phyloP scores from a whole-genome alignment of 2,329 filamentous ascomycete genomes.

The Beauveria australis region DNA sequence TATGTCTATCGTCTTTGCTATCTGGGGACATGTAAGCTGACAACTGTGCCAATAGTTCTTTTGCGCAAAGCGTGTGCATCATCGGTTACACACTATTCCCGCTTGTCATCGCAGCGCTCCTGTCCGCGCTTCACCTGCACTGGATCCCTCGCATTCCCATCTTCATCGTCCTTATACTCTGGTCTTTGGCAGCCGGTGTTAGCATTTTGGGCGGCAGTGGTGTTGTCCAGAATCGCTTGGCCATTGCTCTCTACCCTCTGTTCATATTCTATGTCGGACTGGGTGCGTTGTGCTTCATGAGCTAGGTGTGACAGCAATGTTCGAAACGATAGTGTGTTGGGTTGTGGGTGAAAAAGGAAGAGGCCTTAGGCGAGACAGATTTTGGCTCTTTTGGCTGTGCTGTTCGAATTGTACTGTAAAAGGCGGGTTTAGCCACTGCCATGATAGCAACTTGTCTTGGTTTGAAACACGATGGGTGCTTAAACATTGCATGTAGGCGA shows the following conservation, averaged over 20 bases:
- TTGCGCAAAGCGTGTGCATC: slow-evolving; percentile 94
- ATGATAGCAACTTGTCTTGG: neutral
- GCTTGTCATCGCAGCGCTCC: slow-evolving; percentile 81
- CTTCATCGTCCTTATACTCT: slow-evolving; percentile 78
- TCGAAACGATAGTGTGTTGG: neutral
- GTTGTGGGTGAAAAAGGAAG: neutral
- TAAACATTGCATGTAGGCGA: neutral
- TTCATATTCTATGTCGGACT: slow-evolving; percentile 92
- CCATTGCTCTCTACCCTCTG: slow-evolving; percentile 87
- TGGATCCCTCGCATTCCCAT: slow-evolving; percentile 81
- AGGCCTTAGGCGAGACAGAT: neutral
- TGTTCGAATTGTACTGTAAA: slow-evolving; percentile 5
- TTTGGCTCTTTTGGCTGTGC: neutral
- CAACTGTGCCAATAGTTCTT: slow-evolving; percentile 55
- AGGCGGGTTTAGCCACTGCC: slow-evolving; percentile 1
- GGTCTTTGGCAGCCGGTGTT: slow-evolving; percentile 91
- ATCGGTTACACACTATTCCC: slow-evolving; percentile 98
- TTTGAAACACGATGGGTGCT: neutral
- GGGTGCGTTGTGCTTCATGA: slow-evolving; percentile 95
- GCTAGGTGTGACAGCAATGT: slow-evolving; percentile 40
- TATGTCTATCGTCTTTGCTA: slow-evolving; percentile 41
- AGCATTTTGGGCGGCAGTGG: slow-evolving; percentile 94
- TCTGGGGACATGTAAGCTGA: slow-evolving; percentile 15
- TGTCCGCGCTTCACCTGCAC: slow-evolving; percentile 74
- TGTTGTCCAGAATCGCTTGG: slow-evolving; percentile 89